phyloP scores from a whole-genome alignment of 2,329 filamentous ascomycete genomes.

The Aspergillus sp. region DNA sequence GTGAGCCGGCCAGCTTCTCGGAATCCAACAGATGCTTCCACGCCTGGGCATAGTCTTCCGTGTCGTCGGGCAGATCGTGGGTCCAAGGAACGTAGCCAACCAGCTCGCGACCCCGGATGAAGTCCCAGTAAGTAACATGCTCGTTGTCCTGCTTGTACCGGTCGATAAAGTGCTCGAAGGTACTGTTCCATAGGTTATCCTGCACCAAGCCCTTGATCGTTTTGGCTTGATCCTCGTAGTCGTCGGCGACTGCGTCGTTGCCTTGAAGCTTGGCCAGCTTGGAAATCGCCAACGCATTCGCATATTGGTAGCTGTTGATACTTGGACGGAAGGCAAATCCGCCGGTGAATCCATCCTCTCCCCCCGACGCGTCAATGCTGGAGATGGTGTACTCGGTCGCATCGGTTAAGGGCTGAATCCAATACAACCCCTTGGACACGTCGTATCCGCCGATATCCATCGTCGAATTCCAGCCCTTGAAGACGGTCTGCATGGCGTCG shows the following conservation, averaged over 20 bases:
- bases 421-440: constrained; percentile 42
- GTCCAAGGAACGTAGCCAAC: constrained; percentile 47
- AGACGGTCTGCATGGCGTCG: constrained; percentile 21
- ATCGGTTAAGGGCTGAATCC: constrained; percentile 44
- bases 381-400: constrained; percentile 49
- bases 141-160: constrained; percentile 40
- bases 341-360: constrained; percentile 40
- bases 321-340: constrained; percentile 45
- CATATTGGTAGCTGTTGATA: constrained; percentile 48
- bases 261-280: constrained; percentile 36
- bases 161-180: constrained; percentile 47
- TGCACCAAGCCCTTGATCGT: constrained; percentile 41
- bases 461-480: constrained; percentile 29
- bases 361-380: constrained; percentile 41
- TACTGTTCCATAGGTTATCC: constrained; percentile 44
- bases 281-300: constrained; percentile 44
- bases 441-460: constrained; percentile 42
- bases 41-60: constrained; percentile 31
- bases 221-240: constrained; percentile 30
- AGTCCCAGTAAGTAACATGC: constrained; percentile 34
- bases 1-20: constrained; percentile 33
- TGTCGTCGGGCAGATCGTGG: constrained; percentile 44
- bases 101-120: constrained; percentile 45
- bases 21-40: constrained; percentile 31
- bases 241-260: constrained; percentile 16